Conservation (phyloP, 2,329 filamentous ascomycete genomes). For the Aspergillus sp. region DNA sequence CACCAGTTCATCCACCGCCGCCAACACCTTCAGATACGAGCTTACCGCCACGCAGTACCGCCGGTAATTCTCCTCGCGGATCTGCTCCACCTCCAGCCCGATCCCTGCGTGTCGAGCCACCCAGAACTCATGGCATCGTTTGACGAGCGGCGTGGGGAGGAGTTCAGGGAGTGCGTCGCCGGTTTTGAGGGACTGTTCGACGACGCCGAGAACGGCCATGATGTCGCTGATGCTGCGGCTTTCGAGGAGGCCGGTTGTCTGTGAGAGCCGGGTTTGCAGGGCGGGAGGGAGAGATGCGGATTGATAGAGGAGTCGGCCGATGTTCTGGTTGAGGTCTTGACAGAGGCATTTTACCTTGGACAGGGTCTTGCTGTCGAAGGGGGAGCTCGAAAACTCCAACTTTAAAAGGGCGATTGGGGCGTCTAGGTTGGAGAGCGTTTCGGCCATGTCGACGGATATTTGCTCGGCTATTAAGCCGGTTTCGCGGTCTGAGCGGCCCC, state of each 20-base stretch:
- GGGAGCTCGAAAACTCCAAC: slow-evolving; percentile 36
- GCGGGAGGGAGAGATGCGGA: slow-evolving; percentile 31
- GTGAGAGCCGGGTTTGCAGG: slow-evolving; percentile 38
- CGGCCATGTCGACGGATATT: slow-evolving; percentile 27
- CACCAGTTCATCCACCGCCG: slow-evolving; percentile 42
- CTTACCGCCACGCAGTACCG: slow-evolving; percentile 45
- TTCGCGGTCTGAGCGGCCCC: slow-evolving; percentile 26
- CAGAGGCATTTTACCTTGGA: slow-evolving; percentile 27
- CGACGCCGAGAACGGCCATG: slow-evolving; percentile 47
- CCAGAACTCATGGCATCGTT: slow-evolving; percentile 28
- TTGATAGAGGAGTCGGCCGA: slow-evolving; percentile 33
- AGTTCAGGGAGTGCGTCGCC: slow-evolving; percentile 46
- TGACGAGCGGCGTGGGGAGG: slow-evolving; percentile 44
- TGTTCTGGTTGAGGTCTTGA: slow-evolving; percentile 25
- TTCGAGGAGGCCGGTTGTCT: slow-evolving; percentile 37
- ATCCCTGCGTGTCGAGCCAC: slow-evolving; percentile 13
- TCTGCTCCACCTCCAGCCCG: slow-evolving; percentile 26
- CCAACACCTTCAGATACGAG: slow-evolving; percentile 42
- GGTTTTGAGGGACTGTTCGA: slow-evolving; percentile 46
- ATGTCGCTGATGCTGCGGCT: slow-evolving; percentile 45
- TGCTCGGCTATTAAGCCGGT: slow-evolving; percentile 23
- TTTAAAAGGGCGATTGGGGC: slow-evolving; percentile 29
- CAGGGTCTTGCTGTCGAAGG: slow-evolving; percentile 32
- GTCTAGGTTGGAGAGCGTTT: slow-evolving; percentile 27
- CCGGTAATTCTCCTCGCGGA: slow-evolving; percentile 41